These are phyloP conservation scores for Xerocomellus amylosporus DNA, from an alignment of 768 basidiomycete species.

Conservation along the genomic window DNA sequence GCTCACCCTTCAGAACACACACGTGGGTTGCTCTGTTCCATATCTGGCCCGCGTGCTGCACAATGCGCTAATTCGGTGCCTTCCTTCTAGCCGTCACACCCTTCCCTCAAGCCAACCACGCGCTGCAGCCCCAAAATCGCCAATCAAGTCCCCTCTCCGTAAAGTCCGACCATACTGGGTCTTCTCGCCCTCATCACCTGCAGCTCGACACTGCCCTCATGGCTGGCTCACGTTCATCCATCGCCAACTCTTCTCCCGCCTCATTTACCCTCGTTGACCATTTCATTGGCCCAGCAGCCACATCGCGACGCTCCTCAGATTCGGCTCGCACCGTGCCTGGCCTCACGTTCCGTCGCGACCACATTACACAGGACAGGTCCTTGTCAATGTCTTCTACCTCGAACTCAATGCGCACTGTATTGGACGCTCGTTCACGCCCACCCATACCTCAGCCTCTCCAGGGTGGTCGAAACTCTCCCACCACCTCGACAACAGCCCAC, in stretches of 20 bases:
- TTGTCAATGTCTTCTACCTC: slow-evolving; percentile 74
- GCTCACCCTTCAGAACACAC: slow-evolving; percentile 38
- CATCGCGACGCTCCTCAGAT: slow-evolving; percentile 65
- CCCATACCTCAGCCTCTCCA: slow-evolving; percentile 36
- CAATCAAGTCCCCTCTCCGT: slow-evolving; percentile 39
- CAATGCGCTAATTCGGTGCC: slow-evolving; percentile 25
- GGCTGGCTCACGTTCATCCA: slow-evolving; percentile 41
- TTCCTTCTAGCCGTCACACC: slow-evolving; percentile 26
- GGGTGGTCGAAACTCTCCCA: slow-evolving; percentile 39
- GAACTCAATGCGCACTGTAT: slow-evolving; percentile 45
- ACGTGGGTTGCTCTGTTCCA: slow-evolving; percentile 39
- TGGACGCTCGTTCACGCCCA: slow-evolving; percentile 38
- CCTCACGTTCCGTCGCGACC: slow-evolving; percentile 53
- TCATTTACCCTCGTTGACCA: slow-evolving; percentile 41
- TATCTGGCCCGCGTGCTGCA: slow-evolving; percentile 27
- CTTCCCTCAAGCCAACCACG: slow-evolving; percentile 22
- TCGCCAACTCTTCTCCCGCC: slow-evolving; percentile 43
- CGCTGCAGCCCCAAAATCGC: slow-evolving; percentile 27
- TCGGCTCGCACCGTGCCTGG: slow-evolving; percentile 61
- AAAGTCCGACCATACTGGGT: slow-evolving; percentile 37
- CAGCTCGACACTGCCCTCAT: slow-evolving; percentile 56
- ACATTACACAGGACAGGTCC: slow-evolving; percentile 62
- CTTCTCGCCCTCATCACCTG: slow-evolving; percentile 46
- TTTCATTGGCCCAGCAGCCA: slow-evolving; percentile 15
- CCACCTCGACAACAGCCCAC: slow-evolving; percentile 35